Evolutionary conservation across 176 grass and related monocot genomes (phyloP).

Genomic region (Eleusine indica): DNA sequence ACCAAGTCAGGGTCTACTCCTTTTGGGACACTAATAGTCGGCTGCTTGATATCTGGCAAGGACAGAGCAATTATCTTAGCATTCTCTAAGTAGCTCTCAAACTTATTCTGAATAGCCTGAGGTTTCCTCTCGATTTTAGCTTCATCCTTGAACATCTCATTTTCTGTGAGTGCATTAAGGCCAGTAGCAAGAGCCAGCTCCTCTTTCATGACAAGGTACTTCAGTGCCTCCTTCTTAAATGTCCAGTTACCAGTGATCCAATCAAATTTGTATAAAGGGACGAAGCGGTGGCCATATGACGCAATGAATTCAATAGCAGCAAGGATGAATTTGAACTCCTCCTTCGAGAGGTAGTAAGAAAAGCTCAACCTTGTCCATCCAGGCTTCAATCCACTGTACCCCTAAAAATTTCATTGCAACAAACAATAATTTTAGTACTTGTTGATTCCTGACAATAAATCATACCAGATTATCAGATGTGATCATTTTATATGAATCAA

Average conservation of each 20-base stretch:
- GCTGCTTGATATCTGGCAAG: constrained; percentile 37
- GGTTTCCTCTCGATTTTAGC: constrained; percentile 13
- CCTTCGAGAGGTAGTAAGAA: constrained; percentile 58
- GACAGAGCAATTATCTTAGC: constrained; percentile 50
- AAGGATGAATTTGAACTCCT: constrained; percentile 69
- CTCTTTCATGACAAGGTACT: constrained; percentile 47
- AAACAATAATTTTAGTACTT: neutral
- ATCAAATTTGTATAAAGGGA: constrained; percentile 61
- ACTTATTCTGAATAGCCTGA: constrained; percentile 10
- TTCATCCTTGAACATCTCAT: neutral
- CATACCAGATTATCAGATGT: neutral
- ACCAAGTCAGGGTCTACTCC: constrained; percentile 52
- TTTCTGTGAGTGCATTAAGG: neutral
- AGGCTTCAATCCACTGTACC: constrained; percentile 68
- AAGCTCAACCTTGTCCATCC: constrained; percentile 86
- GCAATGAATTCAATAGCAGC: constrained; percentile 58
- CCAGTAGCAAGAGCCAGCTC: constrained; percentile 14
- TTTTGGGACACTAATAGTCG: constrained; percentile 37
- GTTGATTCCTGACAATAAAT: neutral
- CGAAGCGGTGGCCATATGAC: constrained; percentile 58
- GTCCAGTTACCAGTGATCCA: constrained; percentile 67
- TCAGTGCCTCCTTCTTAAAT: constrained; percentile 47
- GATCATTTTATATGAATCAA: neutral
- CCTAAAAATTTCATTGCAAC: constrained; percentile 36
- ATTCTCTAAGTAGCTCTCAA: constrained; percentile 50